These are phyloP conservation scores for Fusarium continuum DNA, from an alignment of 2,329 filamentous ascomycete species.

Conservation along the genomic window DNA sequence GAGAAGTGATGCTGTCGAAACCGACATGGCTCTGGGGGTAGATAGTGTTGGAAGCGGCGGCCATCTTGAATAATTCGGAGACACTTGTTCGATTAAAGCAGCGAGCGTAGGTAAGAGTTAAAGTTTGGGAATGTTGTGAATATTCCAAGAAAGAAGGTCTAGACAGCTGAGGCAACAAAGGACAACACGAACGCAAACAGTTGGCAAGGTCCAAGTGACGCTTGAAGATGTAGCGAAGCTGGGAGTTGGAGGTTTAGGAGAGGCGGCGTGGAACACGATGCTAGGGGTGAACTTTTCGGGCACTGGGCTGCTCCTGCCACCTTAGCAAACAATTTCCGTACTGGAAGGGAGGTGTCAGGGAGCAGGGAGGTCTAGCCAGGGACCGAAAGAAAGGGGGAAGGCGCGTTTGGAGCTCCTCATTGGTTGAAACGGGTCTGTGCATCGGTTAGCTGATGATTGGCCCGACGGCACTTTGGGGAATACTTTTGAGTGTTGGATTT, in stretches of 20 bases:
- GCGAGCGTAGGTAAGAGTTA: conserved; percentile 44
- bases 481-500: conserved; percentile 45
- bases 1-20: conserved; percentile 99
- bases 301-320: conserved; percentile 50
- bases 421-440: conserved; percentile 45
- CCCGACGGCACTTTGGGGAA: conserved; percentile 39
- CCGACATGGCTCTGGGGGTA: conserved; percentile 98
- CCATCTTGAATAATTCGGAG: conserved; percentile 54
- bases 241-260: conserved; percentile 44
- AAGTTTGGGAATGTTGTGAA: conserved; percentile 38
- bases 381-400: conserved; percentile 56
- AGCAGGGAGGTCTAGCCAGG: conserved; percentile 48
- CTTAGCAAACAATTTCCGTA: conserved; percentile 61
- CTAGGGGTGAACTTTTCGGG: conserved; percentile 54
- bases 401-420: conserved; percentile 47
- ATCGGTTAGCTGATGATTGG: conserved; percentile 47
- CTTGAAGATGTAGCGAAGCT: conserved; percentile 41
- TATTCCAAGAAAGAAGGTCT: conserved; percentile 45
- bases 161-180: conserved; percentile 28
- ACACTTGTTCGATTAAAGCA: conserved; percentile 44
- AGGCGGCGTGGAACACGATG: conserved; percentile 41
- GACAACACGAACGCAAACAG: conserved; percentile 34
- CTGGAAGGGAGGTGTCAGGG: conserved; percentile 48
- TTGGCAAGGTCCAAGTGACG: conserved; percentile 39
- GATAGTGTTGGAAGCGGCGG: conserved; percentile 73